Base-by-base conservation (phyloP, 1,284 basidiomycete genomes). In the Boletus mariae region DNA sequence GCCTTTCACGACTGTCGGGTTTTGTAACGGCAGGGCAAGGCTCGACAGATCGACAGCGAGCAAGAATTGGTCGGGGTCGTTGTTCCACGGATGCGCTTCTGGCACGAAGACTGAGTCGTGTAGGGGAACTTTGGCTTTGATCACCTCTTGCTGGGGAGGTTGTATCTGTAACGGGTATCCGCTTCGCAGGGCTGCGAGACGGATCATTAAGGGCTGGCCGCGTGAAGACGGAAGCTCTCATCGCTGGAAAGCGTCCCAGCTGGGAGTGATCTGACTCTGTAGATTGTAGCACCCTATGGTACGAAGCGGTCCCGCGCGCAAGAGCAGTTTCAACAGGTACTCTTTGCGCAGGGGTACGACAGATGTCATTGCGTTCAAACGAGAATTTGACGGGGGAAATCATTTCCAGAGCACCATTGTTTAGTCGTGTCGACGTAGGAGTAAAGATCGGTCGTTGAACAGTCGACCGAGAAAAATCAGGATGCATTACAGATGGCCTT, bases 261-360 rank as follows among this genome's bases (percentile, higher is more conserved):
- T 54, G 55, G 47, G 49, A 51, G 17, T 51, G 53, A 1, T 54
- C 60, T 25, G 49, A 26, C 23, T 45, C 52, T 28, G 48, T 38
- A 60, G 58, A 44, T 49, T 71, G 72, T 31, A 63, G 60, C 11
- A 69, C 66, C 59, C 77, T 83, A 56, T 75, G 71, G 1, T 78
- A 71, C 4, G 81, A 82, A 25, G 78, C 62, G 50, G 74, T 75
- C 5, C 80, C 80, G 40, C 76, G 73, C 10, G 71, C 67, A 56
- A 82, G 66, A 2, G 77, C 78, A 56, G 80, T 70, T 31, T 75
- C 68, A 5, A 86, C 75, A 9, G 78, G 77, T 45, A 87, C 75
- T 55, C 85, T 76, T 45, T 80, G 78, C 5, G 85, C 84, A 40
- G 85, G 85, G 4, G 83, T 83, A 38, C 76, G 77, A 45, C 62